phyloP scores from a whole-genome alignment of 345 rosid species.

The Populus deltoides region DNA sequence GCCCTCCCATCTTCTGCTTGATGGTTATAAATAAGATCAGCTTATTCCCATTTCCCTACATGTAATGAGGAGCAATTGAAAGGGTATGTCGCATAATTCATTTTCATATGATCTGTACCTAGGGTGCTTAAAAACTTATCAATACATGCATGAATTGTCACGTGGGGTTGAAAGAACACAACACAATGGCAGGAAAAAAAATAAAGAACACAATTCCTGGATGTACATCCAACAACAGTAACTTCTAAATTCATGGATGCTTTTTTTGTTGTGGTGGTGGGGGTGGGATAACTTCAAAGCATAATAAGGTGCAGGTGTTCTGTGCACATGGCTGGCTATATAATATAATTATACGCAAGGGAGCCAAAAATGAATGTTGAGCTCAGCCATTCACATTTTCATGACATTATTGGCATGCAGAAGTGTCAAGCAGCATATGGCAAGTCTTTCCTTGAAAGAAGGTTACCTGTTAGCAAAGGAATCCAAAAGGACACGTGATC shows the following conservation, averaged over 20 bases:
- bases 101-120: background rate
- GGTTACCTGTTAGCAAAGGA: conserved; percentile 86
- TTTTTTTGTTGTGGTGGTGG: background rate
- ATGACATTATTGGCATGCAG: background rate
- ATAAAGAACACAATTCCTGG: background rate
- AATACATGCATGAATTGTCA: background rate
- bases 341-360: background rate
- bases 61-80: background rate
- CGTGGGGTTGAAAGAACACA: background rate
- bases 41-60: background rate
- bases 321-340: background rate
- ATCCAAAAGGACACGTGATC: conserved; percentile 86
- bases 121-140: background rate
- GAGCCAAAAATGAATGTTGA: background rate
- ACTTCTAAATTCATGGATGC: too few species aligned
- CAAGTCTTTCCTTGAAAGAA: conserved; percentile 5
- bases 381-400: background rate
- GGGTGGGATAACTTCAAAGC: background rate
- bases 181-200: background rate
- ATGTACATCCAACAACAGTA: background rate
- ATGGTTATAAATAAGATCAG: background rate
- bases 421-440: background rate
- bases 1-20: background rate
- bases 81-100: background rate
- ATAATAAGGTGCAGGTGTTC: background rate